Evolutionary conservation across 176 grass and related monocot species (phyloP).

Genomic region (Urochloa ruziziensis): DNA sequence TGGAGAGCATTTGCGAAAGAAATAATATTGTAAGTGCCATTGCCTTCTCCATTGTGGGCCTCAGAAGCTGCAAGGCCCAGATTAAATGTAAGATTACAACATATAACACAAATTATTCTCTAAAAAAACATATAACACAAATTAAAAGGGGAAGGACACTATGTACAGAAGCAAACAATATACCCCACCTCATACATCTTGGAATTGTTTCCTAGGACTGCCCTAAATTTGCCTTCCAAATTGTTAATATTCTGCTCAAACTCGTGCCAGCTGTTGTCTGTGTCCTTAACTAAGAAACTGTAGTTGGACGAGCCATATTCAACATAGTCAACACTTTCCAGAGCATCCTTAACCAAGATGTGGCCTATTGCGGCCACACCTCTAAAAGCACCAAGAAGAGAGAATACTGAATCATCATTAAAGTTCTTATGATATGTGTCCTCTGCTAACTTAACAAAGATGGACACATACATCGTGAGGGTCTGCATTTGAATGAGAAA

Average conservation of each 20-base stretch:
- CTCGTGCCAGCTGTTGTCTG: neutral
- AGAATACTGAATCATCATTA: neutral
- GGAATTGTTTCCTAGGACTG: too few species aligned
- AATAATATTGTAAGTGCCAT: neutral
- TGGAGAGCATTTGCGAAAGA: neutral
- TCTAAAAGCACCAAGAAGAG: neutral
- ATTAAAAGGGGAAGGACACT: too few species aligned
- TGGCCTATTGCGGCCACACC: neutral
- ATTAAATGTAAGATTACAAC: too few species aligned
- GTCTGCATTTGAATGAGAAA: neutral
- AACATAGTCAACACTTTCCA: neutral
- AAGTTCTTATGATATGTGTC: neutral
- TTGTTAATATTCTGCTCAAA: neutral
- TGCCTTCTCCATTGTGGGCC: neutral
- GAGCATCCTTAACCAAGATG: neutral
- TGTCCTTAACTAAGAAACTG: neutral
- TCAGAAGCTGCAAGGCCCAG: neutral
- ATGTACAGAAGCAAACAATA: too few species aligned
- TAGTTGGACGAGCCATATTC: neutral
- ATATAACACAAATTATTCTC: too few species aligned
- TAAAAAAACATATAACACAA: too few species aligned
- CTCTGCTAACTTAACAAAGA: neutral
- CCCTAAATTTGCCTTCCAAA: neutral
- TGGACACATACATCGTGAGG: neutral
- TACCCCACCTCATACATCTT: too few species aligned